These are phyloP conservation scores for Termitomyces sp. DNA, from an alignment of 768 basidiomycete species.

Conservation along the genomic window DNA sequence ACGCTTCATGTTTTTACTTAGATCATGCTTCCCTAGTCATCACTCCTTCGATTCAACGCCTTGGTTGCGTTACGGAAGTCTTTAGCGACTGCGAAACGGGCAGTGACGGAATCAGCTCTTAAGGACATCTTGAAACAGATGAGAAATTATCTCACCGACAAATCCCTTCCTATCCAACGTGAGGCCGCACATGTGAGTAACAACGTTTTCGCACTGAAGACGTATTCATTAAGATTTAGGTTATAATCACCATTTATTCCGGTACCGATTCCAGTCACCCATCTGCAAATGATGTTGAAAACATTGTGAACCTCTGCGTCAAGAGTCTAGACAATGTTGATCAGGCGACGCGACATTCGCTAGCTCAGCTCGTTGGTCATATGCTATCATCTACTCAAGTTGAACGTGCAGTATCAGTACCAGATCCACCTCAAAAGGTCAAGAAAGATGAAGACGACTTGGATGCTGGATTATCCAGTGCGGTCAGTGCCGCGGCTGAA, in stretches of 20 bases:
- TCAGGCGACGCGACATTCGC: slow-evolving; percentile 73
- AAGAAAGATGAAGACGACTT: slow-evolving; percentile 62
- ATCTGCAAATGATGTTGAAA: slow-evolving; percentile 69
- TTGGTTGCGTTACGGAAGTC: slow-evolving; percentile 75
- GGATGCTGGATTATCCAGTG: slow-evolving; percentile 44
- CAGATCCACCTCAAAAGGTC: slow-evolving; percentile 48
- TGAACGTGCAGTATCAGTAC: slow-evolving; percentile 41
- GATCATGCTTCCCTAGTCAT: slow-evolving; percentile 41
- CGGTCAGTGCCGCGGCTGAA: slow-evolving; percentile 44
- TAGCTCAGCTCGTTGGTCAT: slow-evolving; percentile 78
- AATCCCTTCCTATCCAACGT: slow-evolving; percentile 80
- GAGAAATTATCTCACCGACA: slow-evolving; percentile 70
- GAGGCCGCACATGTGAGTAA: slow-evolving; percentile 69
- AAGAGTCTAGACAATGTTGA: slow-evolving; percentile 80
- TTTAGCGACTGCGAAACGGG: slow-evolving; percentile 74
- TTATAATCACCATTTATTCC: slow-evolving; percentile 51
- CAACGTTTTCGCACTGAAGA: not conserved
- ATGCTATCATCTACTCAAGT: slow-evolving; percentile 81
- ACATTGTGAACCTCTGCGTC: slow-evolving; percentile 58
- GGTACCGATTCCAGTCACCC: slow-evolving; percentile 47
- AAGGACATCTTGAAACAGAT: slow-evolving; percentile 87
- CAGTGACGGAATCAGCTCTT: slow-evolving; percentile 68
- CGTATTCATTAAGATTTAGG: slow-evolving; percentile 23
- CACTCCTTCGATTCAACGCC: slow-evolving; percentile 80
- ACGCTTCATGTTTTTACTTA: not conserved